Conservation (phyloP, 73 alveolate species). For the Blepharisma japonicum region DNA sequence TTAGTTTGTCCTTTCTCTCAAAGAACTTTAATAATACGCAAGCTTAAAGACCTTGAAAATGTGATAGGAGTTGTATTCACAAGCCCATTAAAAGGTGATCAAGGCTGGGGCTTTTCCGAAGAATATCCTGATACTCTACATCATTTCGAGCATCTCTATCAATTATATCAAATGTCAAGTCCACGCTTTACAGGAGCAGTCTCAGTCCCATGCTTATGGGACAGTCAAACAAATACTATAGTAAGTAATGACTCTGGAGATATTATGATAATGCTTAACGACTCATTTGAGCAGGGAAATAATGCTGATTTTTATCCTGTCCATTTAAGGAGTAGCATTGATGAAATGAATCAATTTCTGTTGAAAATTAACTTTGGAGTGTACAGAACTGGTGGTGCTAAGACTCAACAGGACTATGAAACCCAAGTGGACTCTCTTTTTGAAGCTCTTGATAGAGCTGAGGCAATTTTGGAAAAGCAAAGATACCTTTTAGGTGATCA, state of each 20-base stretch:
- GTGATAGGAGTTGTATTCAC: slow-evolving; percentile 35
- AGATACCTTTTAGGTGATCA: slow-evolving; percentile 30
- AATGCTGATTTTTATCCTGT: slow-evolving; percentile 38
- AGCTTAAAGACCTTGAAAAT: slow-evolving; percentile 44
- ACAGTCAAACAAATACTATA: slow-evolving; percentile 45
- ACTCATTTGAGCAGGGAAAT: neutral
- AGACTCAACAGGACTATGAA: slow-evolving; percentile 49
- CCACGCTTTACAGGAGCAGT: slow-evolving; percentile 17
- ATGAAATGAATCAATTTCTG: slow-evolving; percentile 54
- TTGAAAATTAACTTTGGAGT: slow-evolving; percentile 58
- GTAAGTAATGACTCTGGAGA: slow-evolving; percentile 40
- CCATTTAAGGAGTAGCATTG: slow-evolving; percentile 19
- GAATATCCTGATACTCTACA: slow-evolving; percentile 24
- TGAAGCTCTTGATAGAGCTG: slow-evolving; percentile 45
- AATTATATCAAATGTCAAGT: slow-evolving; percentile 30
- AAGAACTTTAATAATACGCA: slow-evolving; percentile 33
- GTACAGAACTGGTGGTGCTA: slow-evolving; percentile 53
- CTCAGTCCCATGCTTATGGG: slow-evolving; percentile 57
- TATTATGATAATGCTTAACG: slow-evolving; percentile 39
- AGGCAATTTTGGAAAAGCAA: slow-evolving; percentile 32
- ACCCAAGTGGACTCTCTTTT: slow-evolving; percentile 41
- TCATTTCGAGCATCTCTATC: neutral
- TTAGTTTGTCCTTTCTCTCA: slow-evolving; percentile 58
- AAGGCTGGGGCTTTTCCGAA: slow-evolving; percentile 26
- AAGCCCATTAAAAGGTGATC: neutral